Percentiles rank a stretch among this genome's conserved stretches.
These are phyloP conservation scores for Funneliformis mosseae DNA, from an alignment of 192 early-diverging fungal species.

Conservation along the genomic window DNA sequence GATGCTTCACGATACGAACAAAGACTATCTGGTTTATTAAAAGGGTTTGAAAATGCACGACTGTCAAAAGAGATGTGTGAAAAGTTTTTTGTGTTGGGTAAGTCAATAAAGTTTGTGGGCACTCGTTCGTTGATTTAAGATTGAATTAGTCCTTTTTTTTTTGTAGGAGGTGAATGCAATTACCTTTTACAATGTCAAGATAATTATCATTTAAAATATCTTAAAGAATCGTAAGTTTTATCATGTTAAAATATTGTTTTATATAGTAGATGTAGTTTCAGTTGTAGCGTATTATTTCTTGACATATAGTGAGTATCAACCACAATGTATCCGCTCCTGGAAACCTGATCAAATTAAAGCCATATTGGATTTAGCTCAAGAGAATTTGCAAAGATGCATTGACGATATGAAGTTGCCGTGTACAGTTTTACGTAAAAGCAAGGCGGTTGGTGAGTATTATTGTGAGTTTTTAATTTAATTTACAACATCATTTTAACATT, in stretches of 20 bases:
- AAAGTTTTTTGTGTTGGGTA: slow-evolving; percentile 79
- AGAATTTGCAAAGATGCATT: slow-evolving; percentile 61
- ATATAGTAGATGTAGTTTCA: not conserved
- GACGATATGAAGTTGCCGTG: slow-evolving; percentile 69
- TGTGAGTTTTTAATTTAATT: not conserved
- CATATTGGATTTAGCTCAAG: slow-evolving; percentile 78
- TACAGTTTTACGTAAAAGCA: slow-evolving; percentile 70
- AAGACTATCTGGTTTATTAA: slow-evolving; percentile 74
- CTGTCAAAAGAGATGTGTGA: slow-evolving; percentile 52
- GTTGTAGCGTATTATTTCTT: not conserved
- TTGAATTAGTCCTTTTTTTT: not conserved
- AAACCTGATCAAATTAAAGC: slow-evolving; percentile 55
- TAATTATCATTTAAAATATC: slow-evolving; percentile 63
- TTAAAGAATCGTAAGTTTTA: slow-evolving; percentile 58
- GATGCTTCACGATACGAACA: slow-evolving; percentile 75
- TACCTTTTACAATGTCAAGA: slow-evolving; percentile 78
- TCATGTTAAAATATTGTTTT: not conserved
- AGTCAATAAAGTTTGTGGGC: not conserved
- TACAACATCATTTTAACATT: not conserved
- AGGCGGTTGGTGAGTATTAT: slow-evolving; percentile 65
- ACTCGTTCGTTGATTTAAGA: not conserved
- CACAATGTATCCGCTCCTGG: slow-evolving; percentile 52
- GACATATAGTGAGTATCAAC: slow-evolving; percentile 45
- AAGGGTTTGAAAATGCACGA: slow-evolving; percentile 54
- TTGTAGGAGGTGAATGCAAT: slow-evolving; percentile 83